Evolutionary conservation across 116 monocot genomes (phyloP), one percentile per base, ranked within the genome.

Genomic region (Dioscorea cayenensis): DNA sequence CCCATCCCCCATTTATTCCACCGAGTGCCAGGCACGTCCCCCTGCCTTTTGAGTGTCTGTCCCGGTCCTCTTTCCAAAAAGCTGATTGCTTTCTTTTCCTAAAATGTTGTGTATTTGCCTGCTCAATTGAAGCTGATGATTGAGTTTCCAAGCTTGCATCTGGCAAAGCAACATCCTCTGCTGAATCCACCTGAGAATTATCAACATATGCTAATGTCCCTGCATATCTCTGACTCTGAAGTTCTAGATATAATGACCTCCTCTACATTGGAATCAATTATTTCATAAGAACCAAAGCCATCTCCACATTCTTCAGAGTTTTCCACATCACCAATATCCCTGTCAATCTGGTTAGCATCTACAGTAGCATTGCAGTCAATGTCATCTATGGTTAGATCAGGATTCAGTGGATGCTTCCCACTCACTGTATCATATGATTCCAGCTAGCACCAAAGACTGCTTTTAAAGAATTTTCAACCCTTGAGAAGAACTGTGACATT

Each of bases 301-400:
- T 93, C 71, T 2, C 80, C 82, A 18, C 77, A 70, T 77, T 85
- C 95, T 68, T 90, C 88, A 66, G 68, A 35, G 36, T 84, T 81
- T 63, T 86, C 86, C 14, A 71, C 68, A 21, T 64, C 49, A 69
- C 79, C 84, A 76, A 97, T 78, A 72, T 93, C 93, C 93, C 93
- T 93, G 66, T 93, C 86, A 79, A 97, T 93, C 83, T 93, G 88
- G 61, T 81, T 66, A 79, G 83, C 90, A 70, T 90, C 86, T 51
- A 81, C 66, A 70, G 90, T 81, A 70, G 90, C 85, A 69, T 93
- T 78, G 93, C 97, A 97, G 70, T 97, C 93, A 75, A 93, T 97
- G 38, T 66, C 83, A 76, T 74, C 84, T 6, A 66, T 59, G 51
- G 80, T 2, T 52, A 55, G 23, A 84, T 70, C 61, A 23, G 59